Conservation (phyloP, 2,329 filamentous ascomycete species). For the Colletotrichum sp. region DNA sequence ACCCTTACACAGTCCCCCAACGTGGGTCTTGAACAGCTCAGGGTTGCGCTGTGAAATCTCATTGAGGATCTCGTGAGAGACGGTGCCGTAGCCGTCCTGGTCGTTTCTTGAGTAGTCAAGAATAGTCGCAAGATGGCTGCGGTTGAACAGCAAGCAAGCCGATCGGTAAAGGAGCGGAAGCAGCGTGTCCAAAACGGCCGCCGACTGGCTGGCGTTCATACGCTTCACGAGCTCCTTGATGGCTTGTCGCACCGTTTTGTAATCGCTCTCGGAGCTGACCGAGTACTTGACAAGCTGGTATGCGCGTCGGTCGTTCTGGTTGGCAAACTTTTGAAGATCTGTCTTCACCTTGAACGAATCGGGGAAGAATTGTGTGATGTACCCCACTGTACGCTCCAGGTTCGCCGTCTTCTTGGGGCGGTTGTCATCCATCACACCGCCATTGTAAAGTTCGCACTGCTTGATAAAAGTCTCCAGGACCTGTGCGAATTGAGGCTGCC, state of each 20-base stretch:
- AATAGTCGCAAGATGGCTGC: conserved; percentile 89
- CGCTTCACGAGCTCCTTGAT: conserved; percentile 89
- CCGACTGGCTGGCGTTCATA: conserved; percentile 68
- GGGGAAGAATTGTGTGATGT: conserved; percentile 75
- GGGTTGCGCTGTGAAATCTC: conserved; percentile 91
- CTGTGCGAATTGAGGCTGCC: conserved; percentile 75
- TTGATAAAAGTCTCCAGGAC: conserved; percentile 79
- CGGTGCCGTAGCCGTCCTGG: conserved; percentile 74
- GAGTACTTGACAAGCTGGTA: conserved; percentile 90
- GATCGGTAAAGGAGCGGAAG: conserved; percentile 83
- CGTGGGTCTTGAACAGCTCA: conserved; percentile 89
- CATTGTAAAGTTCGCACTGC: conserved; percentile 88
- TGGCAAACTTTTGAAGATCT: conserved; percentile 90
- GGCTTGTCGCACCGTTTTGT: conserved; percentile 86
- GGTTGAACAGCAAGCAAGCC: conserved; percentile 87
- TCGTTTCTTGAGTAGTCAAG: conserved; percentile 87
- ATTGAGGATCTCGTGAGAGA: conserved; percentile 87
- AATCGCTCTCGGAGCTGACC: conserved; percentile 85
- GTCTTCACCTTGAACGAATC: conserved; percentile 73
- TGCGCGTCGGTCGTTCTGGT: conserved; percentile 84
- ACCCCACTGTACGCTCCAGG: conserved; percentile 74
- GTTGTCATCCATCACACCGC: conserved; percentile 78
- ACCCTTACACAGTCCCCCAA: conserved; percentile 88
- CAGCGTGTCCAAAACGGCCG: conserved; percentile 77
- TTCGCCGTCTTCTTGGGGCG: conserved; percentile 71